Evolutionary conservation across 257 asterid genomes (phyloP).

Genomic region (Solanum sejunctum): DNA sequence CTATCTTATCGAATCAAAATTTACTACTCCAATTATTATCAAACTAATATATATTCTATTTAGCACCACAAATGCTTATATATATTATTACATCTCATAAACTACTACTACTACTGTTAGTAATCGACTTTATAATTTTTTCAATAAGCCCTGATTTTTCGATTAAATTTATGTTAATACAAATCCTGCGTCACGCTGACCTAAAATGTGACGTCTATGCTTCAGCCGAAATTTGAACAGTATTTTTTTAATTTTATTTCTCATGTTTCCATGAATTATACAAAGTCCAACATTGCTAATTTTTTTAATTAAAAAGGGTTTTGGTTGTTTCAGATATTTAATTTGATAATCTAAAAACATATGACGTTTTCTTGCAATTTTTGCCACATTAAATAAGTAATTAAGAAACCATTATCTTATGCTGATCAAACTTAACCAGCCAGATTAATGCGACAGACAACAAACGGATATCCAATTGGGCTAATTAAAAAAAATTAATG

Average conservation of each 20-base stretch:
- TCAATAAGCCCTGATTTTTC: too few relatives aligned
- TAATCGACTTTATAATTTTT: too few relatives aligned
- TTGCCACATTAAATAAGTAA: neutral
- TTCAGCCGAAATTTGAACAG: neutral
- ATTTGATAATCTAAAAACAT: neutral
- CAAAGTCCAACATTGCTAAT: neutral
- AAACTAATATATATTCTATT: too few relatives aligned
- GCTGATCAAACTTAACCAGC: neutral
- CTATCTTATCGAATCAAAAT: too few relatives aligned
- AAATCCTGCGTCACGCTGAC: neutral
- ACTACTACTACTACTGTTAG: too few relatives aligned
- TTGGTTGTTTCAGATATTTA: neutral
- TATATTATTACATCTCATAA: too few relatives aligned
- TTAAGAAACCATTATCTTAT: neutral
- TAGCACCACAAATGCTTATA: too few relatives aligned
- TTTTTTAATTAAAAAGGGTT: neutral
- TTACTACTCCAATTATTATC: too few relatives aligned
- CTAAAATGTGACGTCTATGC: neutral
- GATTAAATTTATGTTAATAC: neutral
- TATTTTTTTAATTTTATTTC: neutral
- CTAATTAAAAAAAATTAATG: too few relatives aligned
- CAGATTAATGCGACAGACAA: neutral
- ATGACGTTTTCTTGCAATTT: neutral
- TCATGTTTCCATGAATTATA: neutral
- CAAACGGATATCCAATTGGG: neutral